Evolutionary conservation across 306 rosid species (phyloP).

Genomic region (Adenanthera pavonina): DNA sequence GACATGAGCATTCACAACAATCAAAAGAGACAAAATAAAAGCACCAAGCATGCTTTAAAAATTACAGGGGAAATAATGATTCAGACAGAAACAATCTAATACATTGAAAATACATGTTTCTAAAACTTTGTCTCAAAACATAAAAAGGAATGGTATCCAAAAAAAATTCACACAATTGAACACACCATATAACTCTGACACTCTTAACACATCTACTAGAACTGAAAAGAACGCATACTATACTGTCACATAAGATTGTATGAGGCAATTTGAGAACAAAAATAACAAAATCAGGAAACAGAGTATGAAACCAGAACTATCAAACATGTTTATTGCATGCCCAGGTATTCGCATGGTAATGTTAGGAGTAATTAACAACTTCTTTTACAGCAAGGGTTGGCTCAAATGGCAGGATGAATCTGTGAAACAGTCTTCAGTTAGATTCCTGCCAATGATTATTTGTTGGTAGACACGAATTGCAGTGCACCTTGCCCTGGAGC

Average conservation of each 20-base stretch:
- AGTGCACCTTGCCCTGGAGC: background rate
- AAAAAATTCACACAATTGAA: background rate
- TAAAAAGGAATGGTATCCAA: background rate
- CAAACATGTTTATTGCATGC: background rate
- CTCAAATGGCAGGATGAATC: background rate
- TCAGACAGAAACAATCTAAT: background rate
- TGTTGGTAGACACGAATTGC: background rate
- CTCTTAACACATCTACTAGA: background rate
- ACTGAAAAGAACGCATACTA: background rate
- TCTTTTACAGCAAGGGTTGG: background rate
- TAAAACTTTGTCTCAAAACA: background rate
- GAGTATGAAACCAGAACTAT: background rate
- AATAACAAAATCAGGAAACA: background rate
- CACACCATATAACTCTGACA: background rate
- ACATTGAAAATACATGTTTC: background rate
- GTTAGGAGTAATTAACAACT: background rate
- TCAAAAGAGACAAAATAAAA: constrained; percentile 1
- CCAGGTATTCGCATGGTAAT: background rate
- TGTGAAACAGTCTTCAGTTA: background rate
- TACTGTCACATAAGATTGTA: background rate
- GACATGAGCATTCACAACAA: constrained; percentile 8
- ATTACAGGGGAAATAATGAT: background rate
- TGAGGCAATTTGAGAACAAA: background rate
- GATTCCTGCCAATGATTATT: background rate
- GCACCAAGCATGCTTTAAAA: background rate